These are phyloP conservation scores for Trichosporon sp. DNA, from an alignment of 1,284 basidiomycete genomes.

Conservation along the genomic window DNA sequence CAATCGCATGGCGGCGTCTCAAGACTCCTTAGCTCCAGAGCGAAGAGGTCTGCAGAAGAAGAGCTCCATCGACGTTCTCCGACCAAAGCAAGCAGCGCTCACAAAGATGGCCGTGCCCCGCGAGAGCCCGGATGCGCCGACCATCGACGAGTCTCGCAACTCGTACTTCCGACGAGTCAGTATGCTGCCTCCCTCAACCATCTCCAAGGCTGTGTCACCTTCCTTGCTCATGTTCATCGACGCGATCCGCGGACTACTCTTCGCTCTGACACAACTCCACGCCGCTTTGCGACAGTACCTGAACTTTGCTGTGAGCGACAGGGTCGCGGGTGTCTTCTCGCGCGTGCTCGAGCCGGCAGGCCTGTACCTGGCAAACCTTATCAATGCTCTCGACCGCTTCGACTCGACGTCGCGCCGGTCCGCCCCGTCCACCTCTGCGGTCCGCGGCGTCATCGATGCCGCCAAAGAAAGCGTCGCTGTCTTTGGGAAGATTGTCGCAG, in stretches of 20 bases:
- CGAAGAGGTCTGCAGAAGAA: conserved; percentile 20
- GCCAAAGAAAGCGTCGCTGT: conserved; percentile 79
- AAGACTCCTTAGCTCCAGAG: background rate
- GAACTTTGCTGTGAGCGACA: conserved; percentile 75
- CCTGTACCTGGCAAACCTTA: conserved; percentile 73
- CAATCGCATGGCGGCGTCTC: background rate
- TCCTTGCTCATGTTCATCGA: conserved; percentile 73
- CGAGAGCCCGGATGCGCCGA: conserved; percentile 26
- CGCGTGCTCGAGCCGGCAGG: conserved; percentile 82
- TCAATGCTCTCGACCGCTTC: conserved; percentile 85
- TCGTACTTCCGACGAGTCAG: conserved; percentile 86
- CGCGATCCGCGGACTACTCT: conserved; percentile 83
- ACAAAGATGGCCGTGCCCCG: background rate
- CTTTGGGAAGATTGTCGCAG: conserved; percentile 79
- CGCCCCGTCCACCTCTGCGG: conserved; percentile 59
- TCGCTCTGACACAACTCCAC: conserved; percentile 87
- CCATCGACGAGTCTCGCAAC: conserved; percentile 70
- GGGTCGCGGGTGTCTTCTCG: conserved; percentile 70
- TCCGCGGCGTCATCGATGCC: conserved; percentile 72
- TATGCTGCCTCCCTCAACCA: conserved; percentile 62
- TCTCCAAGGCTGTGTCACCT: conserved; percentile 66
- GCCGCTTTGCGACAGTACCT: conserved; percentile 85
- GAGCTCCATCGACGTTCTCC: conserved; percentile 21
- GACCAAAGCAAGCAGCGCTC: background rate
- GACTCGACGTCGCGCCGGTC: conserved; percentile 71